Evolutionary conservation across 1,284 basidiomycete species (phyloP).

Genomic region (Mycosarcoma maydis): DNA sequence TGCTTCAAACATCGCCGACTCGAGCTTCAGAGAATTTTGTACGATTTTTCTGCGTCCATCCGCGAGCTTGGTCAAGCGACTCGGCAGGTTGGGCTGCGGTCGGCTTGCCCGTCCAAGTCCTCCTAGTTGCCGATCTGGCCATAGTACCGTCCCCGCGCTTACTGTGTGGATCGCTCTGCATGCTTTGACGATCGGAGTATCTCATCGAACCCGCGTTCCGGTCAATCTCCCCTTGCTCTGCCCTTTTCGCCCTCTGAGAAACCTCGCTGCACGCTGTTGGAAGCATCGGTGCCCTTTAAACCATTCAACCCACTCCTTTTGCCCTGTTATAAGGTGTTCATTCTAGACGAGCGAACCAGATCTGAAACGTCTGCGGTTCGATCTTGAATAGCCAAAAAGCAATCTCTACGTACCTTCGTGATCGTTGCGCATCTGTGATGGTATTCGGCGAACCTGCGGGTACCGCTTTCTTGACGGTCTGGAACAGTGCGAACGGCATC

Average conservation of each 20-base stretch:
- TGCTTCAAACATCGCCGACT: background rate
- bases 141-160: no score
- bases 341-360: no score
- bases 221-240: no score
- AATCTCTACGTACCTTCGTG: conserved; percentile 27
- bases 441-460: background rate
- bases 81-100: conserved; percentile 1
- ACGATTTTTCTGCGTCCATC: conserved; percentile 7
- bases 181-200: background rate
- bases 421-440: background rate
- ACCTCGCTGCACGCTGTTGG: background rate
- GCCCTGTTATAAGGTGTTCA: no score
- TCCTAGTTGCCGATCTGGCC: no score
- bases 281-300: no score
- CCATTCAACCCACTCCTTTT: no score
- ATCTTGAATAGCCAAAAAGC: background rate
- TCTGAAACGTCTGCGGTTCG: no score
- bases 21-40: conserved; percentile 3
- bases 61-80: background rate
- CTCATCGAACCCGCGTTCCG: background rate
- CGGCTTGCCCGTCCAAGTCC: background rate
- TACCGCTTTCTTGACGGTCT: conserved; percentile 19
- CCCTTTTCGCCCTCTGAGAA: background rate
- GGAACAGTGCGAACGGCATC: conserved; percentile 46
- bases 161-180: no score